Evolutionary conservation across 768 basidiomycete genomes (phyloP).

Genomic region (Leucogyrophana mollusca): DNA sequence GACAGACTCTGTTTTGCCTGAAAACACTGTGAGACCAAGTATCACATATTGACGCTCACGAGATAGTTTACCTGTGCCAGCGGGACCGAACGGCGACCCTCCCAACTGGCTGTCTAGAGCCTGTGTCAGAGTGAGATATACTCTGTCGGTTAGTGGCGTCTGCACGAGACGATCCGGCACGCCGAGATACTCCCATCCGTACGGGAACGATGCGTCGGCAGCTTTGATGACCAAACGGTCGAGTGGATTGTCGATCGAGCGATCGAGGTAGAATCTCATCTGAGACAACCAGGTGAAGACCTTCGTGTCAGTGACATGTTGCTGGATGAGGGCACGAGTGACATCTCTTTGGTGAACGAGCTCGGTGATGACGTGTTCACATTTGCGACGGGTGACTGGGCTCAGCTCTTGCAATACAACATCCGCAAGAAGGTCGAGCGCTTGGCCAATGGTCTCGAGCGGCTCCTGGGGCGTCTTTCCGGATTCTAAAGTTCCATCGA

Average conservation of each 20-base stretch:
- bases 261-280: slow-evolving; percentile 96
- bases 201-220: slow-evolving; percentile 91
- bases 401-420: slow-evolving; percentile 89
- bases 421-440: slow-evolving; percentile 94
- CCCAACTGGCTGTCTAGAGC: slow-evolving; percentile 94
- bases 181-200: slow-evolving; percentile 99
- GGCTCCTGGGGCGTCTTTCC: slow-evolving; percentile 57
- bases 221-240: slow-evolving; percentile 79
- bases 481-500: slow-evolving; percentile 68
- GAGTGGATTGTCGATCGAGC: slow-evolving; percentile 66
- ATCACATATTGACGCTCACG: slow-evolving; percentile 1
- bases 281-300: slow-evolving; percentile 94
- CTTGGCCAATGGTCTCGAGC: slow-evolving; percentile 73
- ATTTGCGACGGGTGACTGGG: slow-evolving; percentile 93
- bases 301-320: slow-evolving; percentile 59
- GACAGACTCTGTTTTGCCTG: slow-evolving; percentile 98
- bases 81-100: slow-evolving; percentile 97
- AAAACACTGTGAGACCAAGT: slow-evolving; percentile 7
- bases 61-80: slow-evolving; percentile 76
- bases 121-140: slow-evolving; percentile 95
- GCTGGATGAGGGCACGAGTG: slow-evolving; percentile 72
- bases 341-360: slow-evolving; percentile 98
- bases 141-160: slow-evolving; percentile 95
- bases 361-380: slow-evolving; percentile 98
- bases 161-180: slow-evolving; percentile 97